These are phyloP conservation scores for Penicillium sp. DNA, from an alignment of 2,329 filamentous ascomycete species.

Conservation along the genomic window DNA sequence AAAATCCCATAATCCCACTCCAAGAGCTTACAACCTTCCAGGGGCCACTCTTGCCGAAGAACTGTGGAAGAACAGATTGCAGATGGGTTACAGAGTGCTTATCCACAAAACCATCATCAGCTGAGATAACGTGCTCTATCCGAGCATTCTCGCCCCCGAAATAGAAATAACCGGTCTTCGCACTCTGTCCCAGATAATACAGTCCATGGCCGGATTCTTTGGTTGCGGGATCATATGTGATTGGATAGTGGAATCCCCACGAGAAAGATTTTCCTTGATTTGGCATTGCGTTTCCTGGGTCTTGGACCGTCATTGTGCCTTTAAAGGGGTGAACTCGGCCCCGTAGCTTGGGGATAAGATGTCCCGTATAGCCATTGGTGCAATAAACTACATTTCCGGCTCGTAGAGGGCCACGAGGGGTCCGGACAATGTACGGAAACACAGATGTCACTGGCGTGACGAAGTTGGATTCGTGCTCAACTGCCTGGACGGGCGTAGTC, in stretches of 20 bases:
- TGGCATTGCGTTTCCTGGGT: constrained; percentile 20
- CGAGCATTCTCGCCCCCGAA: constrained; percentile 28
- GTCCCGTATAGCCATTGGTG: constrained; percentile 45
- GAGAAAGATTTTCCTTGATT: constrained; percentile 24
- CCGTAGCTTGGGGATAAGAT: constrained; percentile 42
- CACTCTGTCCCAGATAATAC: constrained; percentile 29
- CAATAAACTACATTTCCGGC: constrained; percentile 42
- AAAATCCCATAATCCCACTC: constrained; percentile 52
- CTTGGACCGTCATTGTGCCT: constrained; percentile 47
- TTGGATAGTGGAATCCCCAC: constrained; percentile 33
- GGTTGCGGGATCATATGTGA: constrained; percentile 19
- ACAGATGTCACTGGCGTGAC: constrained; percentile 3
- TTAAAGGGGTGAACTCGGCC: constrained; percentile 42
- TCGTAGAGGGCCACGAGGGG: constrained; percentile 37
- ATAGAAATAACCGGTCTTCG: constrained; percentile 27
- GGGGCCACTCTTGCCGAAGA: constrained; percentile 16
- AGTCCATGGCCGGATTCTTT: constrained; percentile 19
- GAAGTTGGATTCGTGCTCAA: constrained; percentile 11
- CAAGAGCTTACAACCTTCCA: constrained; percentile 29
- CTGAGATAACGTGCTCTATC: constrained; percentile 19
- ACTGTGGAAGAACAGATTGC: constrained; percentile 16
- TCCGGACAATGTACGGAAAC: constrained; percentile 33
- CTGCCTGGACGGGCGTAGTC: constrained; percentile 29
- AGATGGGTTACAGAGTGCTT: constrained; percentile 20
- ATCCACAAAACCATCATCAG: constrained; percentile 23